These are phyloP conservation scores for Pseudocercospora eumusae DNA, from an alignment of 2,329 filamentous ascomycete species.

Conservation along the genomic window DNA sequence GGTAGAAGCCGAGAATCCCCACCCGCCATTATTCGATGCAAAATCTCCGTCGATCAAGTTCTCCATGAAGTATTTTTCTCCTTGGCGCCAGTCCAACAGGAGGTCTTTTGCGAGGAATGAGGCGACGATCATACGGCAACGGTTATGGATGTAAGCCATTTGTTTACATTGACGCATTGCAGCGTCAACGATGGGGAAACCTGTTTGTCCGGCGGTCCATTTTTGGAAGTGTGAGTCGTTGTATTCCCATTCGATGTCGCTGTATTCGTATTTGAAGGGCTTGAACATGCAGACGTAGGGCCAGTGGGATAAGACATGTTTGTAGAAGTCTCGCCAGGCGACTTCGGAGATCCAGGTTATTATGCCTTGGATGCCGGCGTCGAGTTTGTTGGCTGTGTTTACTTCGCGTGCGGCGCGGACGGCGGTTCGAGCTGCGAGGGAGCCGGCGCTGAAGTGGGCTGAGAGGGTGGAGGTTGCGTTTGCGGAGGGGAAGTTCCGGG, in stretches of 20 bases:
- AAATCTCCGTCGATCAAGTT: constrained; percentile 77
- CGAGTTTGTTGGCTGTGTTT: constrained; percentile 65
- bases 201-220: constrained; percentile 75
- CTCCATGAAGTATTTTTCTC: constrained; percentile 82
- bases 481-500: constrained; percentile 66
- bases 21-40: constrained; percentile 73
- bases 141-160: constrained; percentile 80
- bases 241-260: constrained; percentile 81
- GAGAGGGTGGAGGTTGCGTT: constrained; percentile 69
- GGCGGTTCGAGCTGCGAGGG: constrained; percentile 67
- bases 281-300: constrained; percentile 80
- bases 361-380: constrained; percentile 66
- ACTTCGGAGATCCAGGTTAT: constrained; percentile 77
- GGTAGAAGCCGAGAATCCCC: constrained; percentile 66
- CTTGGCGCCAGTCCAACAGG: constrained; percentile 78
- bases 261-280: constrained; percentile 80
- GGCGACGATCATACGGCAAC: constrained; percentile 79
- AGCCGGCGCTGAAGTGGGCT: constrained; percentile 70
- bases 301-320: constrained; percentile 80
- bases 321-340: constrained; percentile 87
- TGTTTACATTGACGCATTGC: constrained; percentile 76
- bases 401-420: constrained; percentile 63
- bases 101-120: constrained; percentile 81
- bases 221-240: constrained; percentile 66
- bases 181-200: constrained; percentile 81